Evolutionary conservation across 225 moss, liverwort and hornwort species (phyloP).

Genomic region (Polytrichum formosum): DNA sequence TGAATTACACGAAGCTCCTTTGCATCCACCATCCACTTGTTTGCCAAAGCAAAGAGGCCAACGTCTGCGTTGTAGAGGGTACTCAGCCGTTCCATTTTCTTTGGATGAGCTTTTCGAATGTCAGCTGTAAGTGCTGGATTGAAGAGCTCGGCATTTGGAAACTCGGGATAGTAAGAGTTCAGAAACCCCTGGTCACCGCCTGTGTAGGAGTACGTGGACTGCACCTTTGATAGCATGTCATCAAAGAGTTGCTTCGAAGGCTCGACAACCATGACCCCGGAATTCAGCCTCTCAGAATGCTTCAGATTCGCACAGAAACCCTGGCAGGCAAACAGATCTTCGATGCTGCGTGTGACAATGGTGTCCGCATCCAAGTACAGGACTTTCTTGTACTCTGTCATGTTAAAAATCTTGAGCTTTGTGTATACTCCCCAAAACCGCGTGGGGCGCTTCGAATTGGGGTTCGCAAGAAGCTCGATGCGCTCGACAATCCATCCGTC

Average conservation of each 20-base stretch:
- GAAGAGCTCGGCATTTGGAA: conserved; percentile 81
- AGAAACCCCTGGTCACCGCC: conserved; percentile 97
- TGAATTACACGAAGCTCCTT: conserved; percentile 84
- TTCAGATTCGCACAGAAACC: conserved; percentile 94
- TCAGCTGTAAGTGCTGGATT: conserved; percentile 56
- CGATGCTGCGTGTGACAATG: conserved; percentile 78
- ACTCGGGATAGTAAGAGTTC: conserved; percentile 85
- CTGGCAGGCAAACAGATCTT: conserved; percentile 85
- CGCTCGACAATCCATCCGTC: conserved; percentile 94
- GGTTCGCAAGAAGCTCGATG: conserved; percentile 86
- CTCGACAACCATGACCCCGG: conserved; percentile 98
- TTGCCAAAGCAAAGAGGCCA: conserved; percentile 81
- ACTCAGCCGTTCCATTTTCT: conserved; percentile 82
- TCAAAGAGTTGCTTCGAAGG: conserved; percentile 74
- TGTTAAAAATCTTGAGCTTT: conserved; percentile 92
- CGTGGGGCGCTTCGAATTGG: conserved; percentile 76
- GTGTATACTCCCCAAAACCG: conserved; percentile 99
- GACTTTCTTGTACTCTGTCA: conserved; percentile 87
- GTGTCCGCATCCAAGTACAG: conserved; percentile 96
- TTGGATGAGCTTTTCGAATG: conserved; percentile 49
- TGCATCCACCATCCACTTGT: conserved; percentile 99
- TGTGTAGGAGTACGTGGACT: conserved; percentile 74
- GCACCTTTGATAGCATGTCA: conserved; percentile 82
- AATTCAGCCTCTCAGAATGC: conserved; percentile 96
- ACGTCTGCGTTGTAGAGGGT: conserved; percentile 96